Conservation (phyloP, 1,284 basidiomycete species). For the Cystobasidium pallidum region DNA sequence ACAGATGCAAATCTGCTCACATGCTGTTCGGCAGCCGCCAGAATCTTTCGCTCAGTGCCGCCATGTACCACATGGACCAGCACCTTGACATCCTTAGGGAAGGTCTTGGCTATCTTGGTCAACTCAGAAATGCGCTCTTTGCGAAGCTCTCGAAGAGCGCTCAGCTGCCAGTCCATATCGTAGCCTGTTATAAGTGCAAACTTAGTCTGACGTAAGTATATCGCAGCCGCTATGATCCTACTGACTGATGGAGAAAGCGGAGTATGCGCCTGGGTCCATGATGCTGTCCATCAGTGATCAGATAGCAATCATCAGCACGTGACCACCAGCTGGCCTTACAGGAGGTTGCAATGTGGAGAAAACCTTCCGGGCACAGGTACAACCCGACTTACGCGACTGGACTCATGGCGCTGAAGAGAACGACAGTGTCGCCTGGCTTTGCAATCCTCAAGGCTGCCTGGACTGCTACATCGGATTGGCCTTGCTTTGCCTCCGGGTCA, state of each 20-base stretch:
- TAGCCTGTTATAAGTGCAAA: not conserved
- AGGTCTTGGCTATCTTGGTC: conserved; percentile 24
- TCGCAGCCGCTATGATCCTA: not conserved
- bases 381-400: conserved; percentile 28
- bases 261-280: conserved; percentile 30
- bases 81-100: conserved; percentile 30
- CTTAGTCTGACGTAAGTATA: not conserved
- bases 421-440: conserved; percentile 32
- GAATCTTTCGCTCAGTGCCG: conserved; percentile 37
- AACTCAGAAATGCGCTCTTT: conserved; percentile 22
- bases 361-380: no score
- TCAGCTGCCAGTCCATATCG: conserved; percentile 39
- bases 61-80: conserved; percentile 40
- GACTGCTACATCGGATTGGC: conserved; percentile 20
- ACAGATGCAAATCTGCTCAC: conserved; percentile 2
- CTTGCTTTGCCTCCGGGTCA: conserved; percentile 30
- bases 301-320: conserved; percentile 8
- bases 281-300: conserved; percentile 3
- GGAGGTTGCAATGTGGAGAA: not conserved
- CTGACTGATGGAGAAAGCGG: conserved; percentile 23
- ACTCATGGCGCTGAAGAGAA: conserved; percentile 36
- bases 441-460: conserved; percentile 10
- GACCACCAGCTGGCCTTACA: not conserved
- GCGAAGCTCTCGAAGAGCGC: conserved; percentile 18
- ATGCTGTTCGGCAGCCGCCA: conserved; percentile 36